Evolutionary conservation across 805 yeast genomes (phyloP), one percentile per base, ranked within the genome.

Genomic region (Kregervanrija pseudodelftensis): DNA sequence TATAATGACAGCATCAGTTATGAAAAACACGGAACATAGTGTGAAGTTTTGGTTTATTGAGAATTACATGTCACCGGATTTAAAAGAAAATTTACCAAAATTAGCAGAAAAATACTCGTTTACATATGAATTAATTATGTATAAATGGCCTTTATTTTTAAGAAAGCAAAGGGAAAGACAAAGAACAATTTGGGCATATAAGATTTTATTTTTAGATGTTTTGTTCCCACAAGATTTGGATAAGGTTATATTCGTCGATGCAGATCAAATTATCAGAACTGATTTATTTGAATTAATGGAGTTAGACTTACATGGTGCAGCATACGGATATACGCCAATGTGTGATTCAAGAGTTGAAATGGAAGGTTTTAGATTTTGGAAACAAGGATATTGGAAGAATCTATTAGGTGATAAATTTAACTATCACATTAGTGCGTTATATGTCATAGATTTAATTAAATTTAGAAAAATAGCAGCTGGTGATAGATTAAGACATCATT

Each of bases 111-210:
- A 73, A 43, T 77, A 75, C 56, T 77, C 79, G 1, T 84, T 86
- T 56, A 74, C 82, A 40, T 85, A 81, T 56, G 91, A 88, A 55
- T 63, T 88, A 38, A 70, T 93, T n/a, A 77, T 84, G 1, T 91
- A 85, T 61, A 82, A 84, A 50, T 91, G 99, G 99, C 99, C 99
- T 11, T 61, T 69, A 9, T 91, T 97, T 95, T 68, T 91, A 15
- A 73, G 90, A 41, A 73, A 73, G 3, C 98, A 91, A 64, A 63
- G 82, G 33, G 91, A 84, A 51, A 78, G 78, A 55, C 89, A 82
- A 56, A 72, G 96, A 49, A 79, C 81, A 3, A 78, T 88, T 42
- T 86, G 95, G 89, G 95, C 93, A 4, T 86, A 84, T 59, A 91
- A 91, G 61, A 81, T 90, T 33, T 65, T 91, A 41, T 88, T 91